These are phyloP conservation scores for Arctium minus DNA, from an alignment of 129 eudicot species.

Conservation along the genomic window DNA sequence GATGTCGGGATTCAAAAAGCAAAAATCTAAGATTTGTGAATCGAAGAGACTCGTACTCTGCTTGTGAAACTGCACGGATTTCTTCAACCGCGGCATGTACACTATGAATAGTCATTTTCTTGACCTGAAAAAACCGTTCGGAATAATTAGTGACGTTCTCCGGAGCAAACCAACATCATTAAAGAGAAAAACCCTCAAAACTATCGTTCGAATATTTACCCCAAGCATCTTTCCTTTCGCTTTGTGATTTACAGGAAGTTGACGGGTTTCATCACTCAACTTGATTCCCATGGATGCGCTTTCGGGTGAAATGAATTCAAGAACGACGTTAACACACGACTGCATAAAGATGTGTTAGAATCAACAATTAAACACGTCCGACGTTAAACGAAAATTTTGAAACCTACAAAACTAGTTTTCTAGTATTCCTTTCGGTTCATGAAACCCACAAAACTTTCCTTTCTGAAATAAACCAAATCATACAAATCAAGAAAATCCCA, in stretches of 20 bases:
- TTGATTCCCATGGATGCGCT: constrained; percentile 67
- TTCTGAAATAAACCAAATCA: too few species aligned
- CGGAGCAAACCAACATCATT: background rate
- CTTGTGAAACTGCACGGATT: constrained; percentile 33
- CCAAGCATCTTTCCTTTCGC: constrained; percentile 60
- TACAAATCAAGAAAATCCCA: background rate
- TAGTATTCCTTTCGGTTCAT: background rate
- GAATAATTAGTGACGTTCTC: background rate
- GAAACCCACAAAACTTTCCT: too few species aligned
- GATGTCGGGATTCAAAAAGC: background rate
- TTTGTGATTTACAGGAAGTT: constrained; percentile 78
- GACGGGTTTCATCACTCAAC: constrained; percentile 72
- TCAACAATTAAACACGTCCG: background rate
- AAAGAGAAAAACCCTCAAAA: background rate
- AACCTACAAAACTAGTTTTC: background rate
- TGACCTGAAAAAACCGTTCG: constrained; percentile 54
- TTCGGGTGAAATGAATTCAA: constrained; percentile 90
- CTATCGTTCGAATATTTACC: constrained; percentile 32
- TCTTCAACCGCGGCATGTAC: constrained; percentile 69
- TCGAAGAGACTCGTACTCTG: constrained; percentile 31
- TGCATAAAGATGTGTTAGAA: constrained; percentile 26
- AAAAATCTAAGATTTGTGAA: background rate
- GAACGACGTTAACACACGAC: constrained; percentile 76
- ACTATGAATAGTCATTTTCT: constrained; percentile 64
- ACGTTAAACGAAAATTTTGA: background rate